These are phyloP conservation scores for Kodamaea arcana DNA, from an alignment of 1,139 yeast genomes.

Conservation along the genomic window DNA sequence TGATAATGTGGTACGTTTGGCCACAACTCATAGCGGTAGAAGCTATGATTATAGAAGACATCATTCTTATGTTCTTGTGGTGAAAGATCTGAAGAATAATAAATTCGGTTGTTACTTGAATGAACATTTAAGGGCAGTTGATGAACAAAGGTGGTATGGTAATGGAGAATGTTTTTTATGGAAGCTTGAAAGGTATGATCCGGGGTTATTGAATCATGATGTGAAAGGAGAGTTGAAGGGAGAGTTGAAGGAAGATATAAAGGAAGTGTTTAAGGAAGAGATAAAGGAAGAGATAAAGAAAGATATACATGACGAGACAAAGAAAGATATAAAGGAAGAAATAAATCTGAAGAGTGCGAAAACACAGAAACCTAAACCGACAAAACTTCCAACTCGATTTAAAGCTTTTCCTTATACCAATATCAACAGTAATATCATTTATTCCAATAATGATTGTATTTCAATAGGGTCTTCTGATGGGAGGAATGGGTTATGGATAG, in stretches of 20 bases:
- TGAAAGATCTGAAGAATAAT: slow-evolving; percentile 59
- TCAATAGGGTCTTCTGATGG: slow-evolving; percentile 91
- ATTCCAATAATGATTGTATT: slow-evolving; percentile 72
- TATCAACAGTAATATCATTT: slow-evolving; percentile 76
- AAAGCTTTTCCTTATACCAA: slow-evolving; percentile 90
- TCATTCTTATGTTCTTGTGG: slow-evolving; percentile 66
- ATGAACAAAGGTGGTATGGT: slow-evolving; percentile 75
- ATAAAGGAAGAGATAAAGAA: background rate
- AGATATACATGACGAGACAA: slow-evolving; percentile 6
- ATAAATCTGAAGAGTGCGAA: background rate
- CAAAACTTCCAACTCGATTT: slow-evolving; percentile 32
- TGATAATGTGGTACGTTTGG: slow-evolving; percentile 29
- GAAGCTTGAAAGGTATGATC: slow-evolving; percentile 50
- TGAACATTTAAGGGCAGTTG: slow-evolving; percentile 68
- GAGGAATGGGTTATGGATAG: slow-evolving; percentile 88
- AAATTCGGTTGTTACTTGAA: slow-evolving; percentile 83
- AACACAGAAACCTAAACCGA: background rate
- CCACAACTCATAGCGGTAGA: slow-evolving; percentile 13
- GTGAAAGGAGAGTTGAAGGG: background rate
- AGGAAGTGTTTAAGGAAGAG: background rate
- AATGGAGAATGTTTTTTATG: slow-evolving; percentile 95
- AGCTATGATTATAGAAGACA: slow-evolving; percentile 24
- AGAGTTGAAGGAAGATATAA: slow-evolving; percentile 1
- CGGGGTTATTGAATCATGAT: slow-evolving; percentile 10
- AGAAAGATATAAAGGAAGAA: background rate